These are phyloP conservation scores for Nicotiana sylvestris DNA, from an alignment of 257 asterid species.

Conservation along the genomic window DNA sequence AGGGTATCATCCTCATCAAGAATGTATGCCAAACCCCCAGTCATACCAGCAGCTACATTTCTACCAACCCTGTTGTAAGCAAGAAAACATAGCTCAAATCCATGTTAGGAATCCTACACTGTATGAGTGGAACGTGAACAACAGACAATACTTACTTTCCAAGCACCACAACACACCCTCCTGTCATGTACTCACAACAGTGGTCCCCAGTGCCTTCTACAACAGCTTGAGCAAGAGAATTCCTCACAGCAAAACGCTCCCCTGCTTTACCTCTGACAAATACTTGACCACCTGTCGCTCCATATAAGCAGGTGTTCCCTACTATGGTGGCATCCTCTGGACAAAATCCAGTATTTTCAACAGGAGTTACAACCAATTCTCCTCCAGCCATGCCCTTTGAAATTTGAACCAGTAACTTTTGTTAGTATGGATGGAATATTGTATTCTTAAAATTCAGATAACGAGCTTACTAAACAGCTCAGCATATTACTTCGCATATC, in stretches of 20 bases:
- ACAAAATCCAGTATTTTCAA: conserved; percentile 60
- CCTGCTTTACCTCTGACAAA: conserved; percentile 91
- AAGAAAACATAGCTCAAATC: conserved; percentile 9
- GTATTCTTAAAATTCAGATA: background rate
- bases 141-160: conserved; percentile 69
- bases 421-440: background rate
- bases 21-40: conserved; percentile 90
- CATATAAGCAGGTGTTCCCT: conserved; percentile 94
- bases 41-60: conserved; percentile 99
- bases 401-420: conserved; percentile 14
- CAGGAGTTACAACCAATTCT: conserved; percentile 81
- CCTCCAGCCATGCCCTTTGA: conserved; percentile 98
- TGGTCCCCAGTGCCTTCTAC: conserved; percentile 99
- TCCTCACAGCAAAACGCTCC: conserved; percentile 95
- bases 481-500: background rate
- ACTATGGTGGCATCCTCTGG: conserved; percentile 96
- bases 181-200: conserved; percentile 98
- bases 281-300: conserved; percentile 96
- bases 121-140: background rate
- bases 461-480: background rate
- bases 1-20: conserved; percentile 94
- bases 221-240: conserved; percentile 95
- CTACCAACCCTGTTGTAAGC: conserved; percentile 78
- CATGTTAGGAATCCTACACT: background rate
- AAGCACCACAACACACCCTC: conserved; percentile 89